phyloP scores from a whole-genome alignment of 2,329 filamentous ascomycete species.

The Colletotrichum sp. region DNA sequence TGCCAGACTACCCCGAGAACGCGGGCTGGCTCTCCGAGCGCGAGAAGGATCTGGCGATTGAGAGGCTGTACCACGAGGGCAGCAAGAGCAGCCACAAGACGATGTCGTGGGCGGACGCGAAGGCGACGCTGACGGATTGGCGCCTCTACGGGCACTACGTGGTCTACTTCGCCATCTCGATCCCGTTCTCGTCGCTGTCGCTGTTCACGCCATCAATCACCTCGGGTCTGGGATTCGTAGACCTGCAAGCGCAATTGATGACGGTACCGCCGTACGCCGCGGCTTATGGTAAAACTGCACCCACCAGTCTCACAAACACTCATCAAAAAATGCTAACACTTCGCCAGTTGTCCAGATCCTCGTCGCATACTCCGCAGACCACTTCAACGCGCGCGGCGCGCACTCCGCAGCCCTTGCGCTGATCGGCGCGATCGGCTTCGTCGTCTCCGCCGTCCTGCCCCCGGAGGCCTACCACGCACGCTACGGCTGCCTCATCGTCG shows the following conservation, averaged over 20 bases:
- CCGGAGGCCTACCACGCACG: slow-evolving; percentile 60
- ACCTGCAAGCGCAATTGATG: slow-evolving; percentile 67
- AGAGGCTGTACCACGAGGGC: slow-evolving; percentile 49
- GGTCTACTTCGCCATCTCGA: slow-evolving; percentile 47
- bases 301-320: neutral
- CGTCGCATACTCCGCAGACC: slow-evolving; percentile 65
- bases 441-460: slow-evolving; percentile 63
- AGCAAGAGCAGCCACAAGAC: slow-evolving; percentile 63
- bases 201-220: slow-evolving; percentile 68
- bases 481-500: slow-evolving; percentile 74
- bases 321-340: neutral
- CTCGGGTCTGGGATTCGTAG: slow-evolving; percentile 51
- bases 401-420: slow-evolving; percentile 47
- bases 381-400: slow-evolving; percentile 56
- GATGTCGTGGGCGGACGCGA: slow-evolving; percentile 71
- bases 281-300: slow-evolving; percentile 49
- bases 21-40: slow-evolving; percentile 37
- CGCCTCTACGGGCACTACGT: slow-evolving; percentile 71
- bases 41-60: slow-evolving; percentile 54
- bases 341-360: slow-evolving; percentile 40
- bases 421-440: slow-evolving; percentile 47
- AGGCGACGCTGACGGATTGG: slow-evolving; percentile 68
- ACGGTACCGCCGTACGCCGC: slow-evolving; percentile 69
- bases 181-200: slow-evolving; percentile 63
- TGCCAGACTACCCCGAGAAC: slow-evolving; percentile 50